Base-by-base conservation (phyloP, 768 basidiomycete species). In the Tricholoma matsutake region DNA sequence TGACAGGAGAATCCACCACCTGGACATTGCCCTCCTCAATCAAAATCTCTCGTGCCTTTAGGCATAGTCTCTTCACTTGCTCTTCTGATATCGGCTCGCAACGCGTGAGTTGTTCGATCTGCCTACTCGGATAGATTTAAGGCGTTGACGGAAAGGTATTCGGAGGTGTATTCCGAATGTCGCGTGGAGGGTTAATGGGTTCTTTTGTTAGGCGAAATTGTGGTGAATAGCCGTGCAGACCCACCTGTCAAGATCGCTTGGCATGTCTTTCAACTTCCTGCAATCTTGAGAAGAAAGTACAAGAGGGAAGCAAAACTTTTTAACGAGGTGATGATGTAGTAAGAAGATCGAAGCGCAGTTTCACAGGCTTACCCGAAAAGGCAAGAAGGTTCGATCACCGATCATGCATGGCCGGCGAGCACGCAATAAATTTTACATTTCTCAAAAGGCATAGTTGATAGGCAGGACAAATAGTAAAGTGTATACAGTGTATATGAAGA, bases 11-110 rank as follows among this genome's bases (percentile, higher is more conserved):
- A 77, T 98, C 96, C 34, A 98, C 91, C 32, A 61, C 47, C 43
- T 98, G 96, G 1, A 99, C 95, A 72, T 99, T 99, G 2, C 91
- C 96, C 75, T 98, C 96, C 75, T 98, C 96, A 68, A 98, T 93
- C 32, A 98, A 79, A 59, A 98, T 96, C 77, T 98, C 97, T 60
- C 95, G 84, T 25, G 97, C 97, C 71, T 97, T 98, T 68, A 95
- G 80, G 76, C 96, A 99, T 7, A 99, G 83, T 66, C 91, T 83
- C 72, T 97, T 98, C 65, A 99, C 97, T 68, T 96, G 89, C 61
- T 93, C 91, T 74, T 99, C 96, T 28, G 94, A 92, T 68, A 99
- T 96, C 60, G 91, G 91, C 68, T 97, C 92, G 76, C 96, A 98
- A 61, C 91, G 89, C 71, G 87, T 85, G 54, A 98, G 86, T 72